These are phyloP conservation scores for Aspergillus egyptiacus DNA, from an alignment of 495 filamentous ascomycete species.

Conservation along the genomic window DNA sequence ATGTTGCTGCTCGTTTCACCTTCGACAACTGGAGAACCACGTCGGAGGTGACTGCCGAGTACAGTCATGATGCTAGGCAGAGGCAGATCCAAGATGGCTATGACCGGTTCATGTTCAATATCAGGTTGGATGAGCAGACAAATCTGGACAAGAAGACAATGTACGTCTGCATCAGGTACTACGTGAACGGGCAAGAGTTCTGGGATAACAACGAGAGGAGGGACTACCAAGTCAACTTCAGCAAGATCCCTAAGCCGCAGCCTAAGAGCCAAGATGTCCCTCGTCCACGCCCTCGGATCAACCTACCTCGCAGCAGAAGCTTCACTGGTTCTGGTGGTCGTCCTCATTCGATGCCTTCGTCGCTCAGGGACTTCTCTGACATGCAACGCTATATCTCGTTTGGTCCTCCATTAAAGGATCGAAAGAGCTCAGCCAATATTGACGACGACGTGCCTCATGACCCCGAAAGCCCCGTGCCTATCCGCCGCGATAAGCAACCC, in stretches of 20 bases:
- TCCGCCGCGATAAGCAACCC: constrained; percentile 51
- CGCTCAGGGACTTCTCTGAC: constrained; percentile 65
- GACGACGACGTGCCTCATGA: constrained; percentile 26
- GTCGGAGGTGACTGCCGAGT: constrained; percentile 88
- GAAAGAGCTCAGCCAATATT: constrained; percentile 45
- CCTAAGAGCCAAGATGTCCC: constrained; percentile 47
- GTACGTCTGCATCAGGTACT: constrained; percentile 87
- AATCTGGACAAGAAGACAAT: constrained; percentile 87
- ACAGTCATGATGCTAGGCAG: constrained; percentile 67
- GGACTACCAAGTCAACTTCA: constrained; percentile 92
- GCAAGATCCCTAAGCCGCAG: constrained; percentile 62
- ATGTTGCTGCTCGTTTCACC: constrained; percentile 84
- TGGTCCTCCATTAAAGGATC: constrained; percentile 48
- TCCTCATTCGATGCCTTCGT: constrained; percentile 56
- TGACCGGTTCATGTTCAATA: constrained; percentile 88
- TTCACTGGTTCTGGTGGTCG: constrained; percentile 42
- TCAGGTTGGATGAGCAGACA: constrained; percentile 85
- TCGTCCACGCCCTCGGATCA: constrained; percentile 49
- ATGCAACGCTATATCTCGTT: constrained; percentile 53
- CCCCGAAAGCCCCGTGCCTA: constrained; percentile 36
- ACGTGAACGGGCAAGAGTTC: constrained; percentile 73
- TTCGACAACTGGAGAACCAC: constrained; percentile 98
- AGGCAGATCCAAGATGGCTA: constrained; percentile 60
- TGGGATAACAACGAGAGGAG: constrained; percentile 89
- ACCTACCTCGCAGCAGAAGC: constrained; percentile 70